Base-by-base conservation (phyloP, 208 protist species). In the Vickermania spadyakhi region DNA sequence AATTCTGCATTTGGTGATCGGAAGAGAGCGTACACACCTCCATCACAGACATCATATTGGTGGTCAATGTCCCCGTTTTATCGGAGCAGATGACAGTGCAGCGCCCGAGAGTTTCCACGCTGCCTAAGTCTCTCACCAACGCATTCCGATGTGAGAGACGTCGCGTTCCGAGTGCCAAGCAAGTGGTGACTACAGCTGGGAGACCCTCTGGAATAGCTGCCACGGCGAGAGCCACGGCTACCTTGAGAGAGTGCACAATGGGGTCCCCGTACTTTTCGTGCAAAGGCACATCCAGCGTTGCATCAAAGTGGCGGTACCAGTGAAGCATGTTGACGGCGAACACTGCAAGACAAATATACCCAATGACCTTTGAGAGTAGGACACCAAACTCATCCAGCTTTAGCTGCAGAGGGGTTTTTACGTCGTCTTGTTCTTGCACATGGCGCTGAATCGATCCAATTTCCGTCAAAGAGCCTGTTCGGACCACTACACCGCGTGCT, bases 31-130 rank as follows among this genome's bases (percentile, higher is more conserved):
- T 93, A 27, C 73, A 68, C 2, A 92, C 67, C 21, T 89, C 55
- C 18, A 74, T 27, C 7, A 98, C 95, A 14, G 91, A 89, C 97
- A 99, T 99, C 71, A 96, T 88, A 71, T 99, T 99, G 13, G 91
- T 98, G 7, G 98, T 99, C 29, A 99, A 81, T 0, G 98, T 99
- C 11, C 98, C 98, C 2, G 98, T 99, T 75, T 99, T 99, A 77
- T 99, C 98, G 3, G 89, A 97, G 79, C 97, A 99, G 67, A 99
- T 99, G 7, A 98, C 91, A 22, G 94, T 97, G 61, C 91, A 98
- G 52, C 94, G 92, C 23, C 98, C 98, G 11, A 99, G 83, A 7
- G 97, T 99, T 72, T 99, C 97, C 11, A 99, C 97, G 25, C 95
- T 96, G 18, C 94, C 94, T 0, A 99, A 81, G 31, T 94, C 86